These are phyloP conservation scores for Colletotrichum theobromicola DNA, from an alignment of 2,329 filamentous ascomycete genomes.

Conservation along the genomic window DNA sequence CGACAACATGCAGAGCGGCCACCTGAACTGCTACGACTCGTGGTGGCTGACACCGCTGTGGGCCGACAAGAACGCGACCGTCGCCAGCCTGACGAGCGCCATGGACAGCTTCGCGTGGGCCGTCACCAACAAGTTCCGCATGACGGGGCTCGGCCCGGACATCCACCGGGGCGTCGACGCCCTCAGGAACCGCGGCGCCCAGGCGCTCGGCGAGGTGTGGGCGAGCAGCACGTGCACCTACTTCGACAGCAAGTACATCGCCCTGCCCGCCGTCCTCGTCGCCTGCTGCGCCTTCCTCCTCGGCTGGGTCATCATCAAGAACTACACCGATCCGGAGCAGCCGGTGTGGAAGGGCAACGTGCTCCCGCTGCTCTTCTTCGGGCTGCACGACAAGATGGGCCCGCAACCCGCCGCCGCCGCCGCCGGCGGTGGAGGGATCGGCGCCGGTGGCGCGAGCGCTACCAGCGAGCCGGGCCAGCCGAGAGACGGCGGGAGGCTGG, in stretches of 20 bases:
- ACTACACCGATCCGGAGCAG: constrained; percentile 13
- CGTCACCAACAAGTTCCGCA: constrained; percentile 14
- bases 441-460: background rate
- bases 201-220: background rate
- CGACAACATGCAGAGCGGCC: constrained; percentile 12
- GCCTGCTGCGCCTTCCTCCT: background rate
- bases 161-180: background rate
- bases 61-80: constrained; percentile 10
- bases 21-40: background rate
- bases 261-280: background rate
- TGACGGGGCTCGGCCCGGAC: constrained; percentile 3
- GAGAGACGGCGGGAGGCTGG: background rate
- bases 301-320: constrained; percentile 5
- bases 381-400: background rate
- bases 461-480: background rate
- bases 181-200: background rate
- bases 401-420: background rate
- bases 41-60: constrained; percentile 16
- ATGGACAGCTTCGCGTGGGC: constrained; percentile 9
- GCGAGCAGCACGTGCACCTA: background rate
- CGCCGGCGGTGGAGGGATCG: background rate
- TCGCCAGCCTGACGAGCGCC: background rate
- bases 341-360: constrained; percentile 18
- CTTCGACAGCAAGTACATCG: constrained; percentile 7
- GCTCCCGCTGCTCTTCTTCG: constrained; percentile 11